Conservation (phyloP, 2,329 filamentous ascomycete species). For the Venturia aucupariae region DNA sequence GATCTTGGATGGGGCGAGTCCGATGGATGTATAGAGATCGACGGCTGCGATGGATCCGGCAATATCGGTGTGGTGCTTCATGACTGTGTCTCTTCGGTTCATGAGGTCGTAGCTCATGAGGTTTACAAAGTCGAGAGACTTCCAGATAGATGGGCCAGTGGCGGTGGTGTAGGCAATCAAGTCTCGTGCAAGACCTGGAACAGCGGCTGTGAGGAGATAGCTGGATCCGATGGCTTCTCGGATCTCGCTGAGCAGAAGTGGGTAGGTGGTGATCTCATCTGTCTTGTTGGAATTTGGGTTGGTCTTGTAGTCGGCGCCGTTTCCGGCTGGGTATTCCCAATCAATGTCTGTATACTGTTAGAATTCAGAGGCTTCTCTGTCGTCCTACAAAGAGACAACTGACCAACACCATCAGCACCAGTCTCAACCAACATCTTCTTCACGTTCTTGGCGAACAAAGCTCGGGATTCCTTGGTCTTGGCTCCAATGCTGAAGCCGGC, state of each 20-base stretch:
- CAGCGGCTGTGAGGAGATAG: constrained; percentile 57
- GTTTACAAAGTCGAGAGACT: constrained; percentile 57
- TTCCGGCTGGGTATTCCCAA: constrained; percentile 56
- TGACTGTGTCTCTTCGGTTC: constrained; percentile 56
- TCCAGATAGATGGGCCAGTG: constrained; percentile 50
- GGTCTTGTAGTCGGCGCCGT: constrained; percentile 59
- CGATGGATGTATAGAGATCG: constrained; percentile 49
- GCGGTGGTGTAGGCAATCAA: constrained; percentile 58
- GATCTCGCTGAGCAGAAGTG: constrained; percentile 50
- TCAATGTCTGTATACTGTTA: constrained; percentile 45
- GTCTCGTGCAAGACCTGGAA: constrained; percentile 52
- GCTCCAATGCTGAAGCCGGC: constrained; percentile 52
- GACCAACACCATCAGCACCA: constrained; percentile 56
- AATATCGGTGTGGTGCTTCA: constrained; percentile 58
- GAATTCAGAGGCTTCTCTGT: neutral
- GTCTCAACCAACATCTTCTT: constrained; percentile 51
- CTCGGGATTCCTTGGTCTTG: constrained; percentile 41
- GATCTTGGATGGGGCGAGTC: constrained; percentile 46
- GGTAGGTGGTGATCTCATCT: constrained; percentile 53
- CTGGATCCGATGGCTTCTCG: constrained; percentile 47
- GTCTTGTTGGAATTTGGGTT: constrained; percentile 50
- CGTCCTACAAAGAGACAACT: constrained; percentile 18
- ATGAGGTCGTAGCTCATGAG: constrained; percentile 66
- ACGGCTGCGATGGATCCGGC: constrained; percentile 45
- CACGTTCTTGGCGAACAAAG: constrained; percentile 55